phyloP scores from a whole-genome alignment of 1,139 yeast genomes.

The Scheffersomyces quercinus region DNA sequence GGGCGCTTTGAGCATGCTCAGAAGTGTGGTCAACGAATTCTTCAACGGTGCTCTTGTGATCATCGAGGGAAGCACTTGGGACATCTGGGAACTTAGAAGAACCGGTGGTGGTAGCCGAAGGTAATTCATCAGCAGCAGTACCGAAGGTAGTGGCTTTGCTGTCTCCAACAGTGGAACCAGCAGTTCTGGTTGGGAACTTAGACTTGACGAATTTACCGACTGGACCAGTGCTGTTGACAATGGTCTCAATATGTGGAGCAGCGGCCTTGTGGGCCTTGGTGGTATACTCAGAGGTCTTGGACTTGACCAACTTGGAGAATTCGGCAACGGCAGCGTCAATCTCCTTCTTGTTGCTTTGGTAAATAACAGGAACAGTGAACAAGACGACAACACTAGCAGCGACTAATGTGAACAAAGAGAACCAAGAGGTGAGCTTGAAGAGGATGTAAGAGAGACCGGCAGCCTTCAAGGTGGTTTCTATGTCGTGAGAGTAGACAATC shows the following conservation, averaged over 20 bases:
- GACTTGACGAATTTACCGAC: conserved; percentile 58
- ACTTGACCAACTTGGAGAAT: conserved; percentile 55
- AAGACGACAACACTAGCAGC: conserved; percentile 58
- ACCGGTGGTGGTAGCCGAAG: conserved; percentile 30
- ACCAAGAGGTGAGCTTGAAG: conserved; percentile 73
- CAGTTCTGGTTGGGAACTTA: conserved; percentile 69
- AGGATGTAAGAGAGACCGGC: conserved; percentile 65
- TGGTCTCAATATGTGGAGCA: conserved; percentile 42
- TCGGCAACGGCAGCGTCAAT: conserved; percentile 73
- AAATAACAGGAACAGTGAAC: conserved; percentile 77
- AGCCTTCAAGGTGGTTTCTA: conserved; percentile 70
- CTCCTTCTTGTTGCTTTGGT: conserved; percentile 72
- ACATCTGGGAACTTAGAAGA: conserved; percentile 51
- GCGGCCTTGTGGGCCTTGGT: conserved; percentile 57
- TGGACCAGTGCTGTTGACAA: conserved; percentile 64
- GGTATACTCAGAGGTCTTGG: conserved; percentile 54
- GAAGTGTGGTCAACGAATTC: conserved; percentile 13
- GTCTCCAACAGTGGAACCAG: conserved; percentile 66
- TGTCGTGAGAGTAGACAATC: conserved; percentile 64
- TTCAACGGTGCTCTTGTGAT: conserved; percentile 13
- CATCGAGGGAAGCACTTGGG: conserved; percentile 28
- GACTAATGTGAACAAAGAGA: conserved; percentile 70
- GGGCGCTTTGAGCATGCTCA: conserved; percentile 12
- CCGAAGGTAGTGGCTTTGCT: conserved; percentile 33
- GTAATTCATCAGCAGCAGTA: conserved; percentile 26